Base-by-base conservation (phyloP, 1,284 basidiomycete species). In the Cerioporus squamosus region DNA sequence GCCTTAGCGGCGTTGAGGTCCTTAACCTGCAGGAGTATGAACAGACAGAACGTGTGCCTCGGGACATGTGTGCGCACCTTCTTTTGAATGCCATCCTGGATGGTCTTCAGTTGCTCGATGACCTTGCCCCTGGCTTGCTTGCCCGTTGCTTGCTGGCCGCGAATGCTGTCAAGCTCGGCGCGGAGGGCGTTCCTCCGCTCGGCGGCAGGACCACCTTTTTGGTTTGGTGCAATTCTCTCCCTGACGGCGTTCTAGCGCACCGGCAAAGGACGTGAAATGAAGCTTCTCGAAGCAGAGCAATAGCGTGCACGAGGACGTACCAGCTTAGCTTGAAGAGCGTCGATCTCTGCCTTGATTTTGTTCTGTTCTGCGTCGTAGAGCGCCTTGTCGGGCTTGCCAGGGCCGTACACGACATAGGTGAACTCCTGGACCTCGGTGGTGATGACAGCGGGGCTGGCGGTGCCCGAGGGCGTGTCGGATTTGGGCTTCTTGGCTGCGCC, bases 301-400 rank as follows among this genome's bases (percentile, higher is more conserved):
- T 29, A n/a, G 51, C 12, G 26, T 18, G 36, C 44, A 31, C 8
- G 39, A 33, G 45, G 26, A 84, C 92, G 72, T 70, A 95, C 95
- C 62, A 95, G 76, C 77, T 94, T 90, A 38, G 75, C 74, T 76
- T 96, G 93, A 50, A 94, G 75, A 48, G 77, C 82, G 56, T 94
- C 94, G 68, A 97, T 95, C 70, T 95, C 90, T 39, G 82, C 77
- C 76, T 91, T 95, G 66, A 96, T 76, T 66, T 76, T 85, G 49
- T 91, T 87, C 78, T 97, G 94, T 77, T 97, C 94, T 22, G 81
- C 82, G 61, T 96, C 91, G 74, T 91, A 91, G 31, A 76, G 78
- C 46, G 80, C 81, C 76, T 94, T 94, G 80, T 96, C 94, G 31
- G 95, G 94, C 74, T 81, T 92, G 45, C 83, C 85, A 47, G 71